These are phyloP conservation scores for Fusarium papillatum DNA, from an alignment of 2,329 filamentous ascomycete genomes.

Conservation along the genomic window DNA sequence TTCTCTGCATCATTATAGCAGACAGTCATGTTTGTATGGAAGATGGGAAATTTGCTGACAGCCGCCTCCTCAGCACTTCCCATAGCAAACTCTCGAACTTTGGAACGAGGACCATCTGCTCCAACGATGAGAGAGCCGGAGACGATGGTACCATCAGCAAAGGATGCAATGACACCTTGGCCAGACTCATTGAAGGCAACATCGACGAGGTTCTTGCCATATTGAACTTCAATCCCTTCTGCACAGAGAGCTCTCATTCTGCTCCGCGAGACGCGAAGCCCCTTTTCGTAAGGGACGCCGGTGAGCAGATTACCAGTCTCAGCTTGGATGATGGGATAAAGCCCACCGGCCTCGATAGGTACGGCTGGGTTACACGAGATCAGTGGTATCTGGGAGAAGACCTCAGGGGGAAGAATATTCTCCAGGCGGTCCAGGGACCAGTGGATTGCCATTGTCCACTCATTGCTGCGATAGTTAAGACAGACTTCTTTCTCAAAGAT, in stretches of 20 bases:
- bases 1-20: constrained; percentile 40
- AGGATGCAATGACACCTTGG: constrained; percentile 27
- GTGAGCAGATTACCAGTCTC: constrained; percentile 34
- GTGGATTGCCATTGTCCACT: constrained; percentile 42
- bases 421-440: constrained; percentile 35
- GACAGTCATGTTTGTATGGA: constrained; percentile 42
- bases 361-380: constrained; percentile 40
- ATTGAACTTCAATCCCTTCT: constrained; percentile 35
- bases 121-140: constrained; percentile 33
- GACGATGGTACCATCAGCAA: constrained; percentile 24
- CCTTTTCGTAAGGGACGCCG: constrained; percentile 37
- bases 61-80: constrained; percentile 30
- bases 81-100: constrained; percentile 36
- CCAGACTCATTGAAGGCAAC: constrained; percentile 35
- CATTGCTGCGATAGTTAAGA: constrained; percentile 41
- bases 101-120: constrained; percentile 37
- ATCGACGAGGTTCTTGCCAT: constrained; percentile 33
- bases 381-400: constrained; percentile 29
- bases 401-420: constrained; percentile 27
- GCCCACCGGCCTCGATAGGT: constrained; percentile 31
- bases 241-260: constrained; percentile 34
- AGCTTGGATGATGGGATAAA: constrained; percentile 40
- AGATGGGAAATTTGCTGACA: constrained; percentile 40
- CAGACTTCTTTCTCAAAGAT: constrained; percentile 37
- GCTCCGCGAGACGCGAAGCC: constrained; percentile 36